Conservation (phyloP, 1,284 basidiomycete species). For the Fomitiporia mediterranea region DNA sequence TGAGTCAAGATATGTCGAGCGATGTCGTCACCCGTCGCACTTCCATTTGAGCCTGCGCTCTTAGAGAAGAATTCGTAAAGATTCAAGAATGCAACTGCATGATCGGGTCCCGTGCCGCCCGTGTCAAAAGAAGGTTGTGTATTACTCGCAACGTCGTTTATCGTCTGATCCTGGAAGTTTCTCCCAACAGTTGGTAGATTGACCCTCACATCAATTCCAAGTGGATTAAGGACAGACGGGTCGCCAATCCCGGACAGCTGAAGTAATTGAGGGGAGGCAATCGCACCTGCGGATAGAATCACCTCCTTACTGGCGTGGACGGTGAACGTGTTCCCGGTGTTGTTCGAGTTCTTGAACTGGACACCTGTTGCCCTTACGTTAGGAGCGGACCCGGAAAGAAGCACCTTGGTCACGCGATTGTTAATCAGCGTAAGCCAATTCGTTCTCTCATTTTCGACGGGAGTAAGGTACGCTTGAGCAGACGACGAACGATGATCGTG, state of each 20-base stretch:
- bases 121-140: too few species aligned
- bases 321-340: conserved; percentile 37
- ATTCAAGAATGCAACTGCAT: too few species aligned
- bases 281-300: conserved; percentile 38
- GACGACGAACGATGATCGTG: conserved; percentile 61
- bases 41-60: too few species aligned
- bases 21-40: too few species aligned
- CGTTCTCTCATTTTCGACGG: conserved; percentile 50
- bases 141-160: too few species aligned
- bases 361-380: conserved; percentile 52
- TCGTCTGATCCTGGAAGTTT: conserved; percentile 76
- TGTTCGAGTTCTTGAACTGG: conserved; percentile 32
- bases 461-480: conserved; percentile 55
- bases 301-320: conserved; percentile 37
- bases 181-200: conserved; percentile 73
- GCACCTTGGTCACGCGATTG: too few species aligned
- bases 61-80: too few species aligned
- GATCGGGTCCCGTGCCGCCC: too few species aligned
- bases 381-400: too few species aligned
- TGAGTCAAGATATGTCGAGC: too few species aligned
- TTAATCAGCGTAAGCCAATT: conserved; percentile 43
- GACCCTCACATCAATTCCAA: conserved; percentile 43
- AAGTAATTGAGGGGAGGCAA: conserved; percentile 64
- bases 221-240: conserved; percentile 43
- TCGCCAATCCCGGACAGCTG: conserved; percentile 73